These are phyloP conservation scores for Phtheirospermum japonicum DNA, from an alignment of 257 asterid genomes.

Conservation along the genomic window DNA sequence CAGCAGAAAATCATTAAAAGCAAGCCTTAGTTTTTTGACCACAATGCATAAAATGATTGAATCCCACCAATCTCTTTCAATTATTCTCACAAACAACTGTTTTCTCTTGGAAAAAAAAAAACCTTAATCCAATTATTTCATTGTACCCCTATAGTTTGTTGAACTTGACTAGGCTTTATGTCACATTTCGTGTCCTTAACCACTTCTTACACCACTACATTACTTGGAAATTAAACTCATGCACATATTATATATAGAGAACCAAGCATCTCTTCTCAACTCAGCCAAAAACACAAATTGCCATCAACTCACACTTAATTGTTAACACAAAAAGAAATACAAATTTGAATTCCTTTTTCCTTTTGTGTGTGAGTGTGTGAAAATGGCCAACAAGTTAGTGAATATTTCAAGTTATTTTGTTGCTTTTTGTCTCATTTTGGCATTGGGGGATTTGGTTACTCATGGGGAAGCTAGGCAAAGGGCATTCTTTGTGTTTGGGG, in stretches of 20 bases:
- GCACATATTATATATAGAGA: background rate
- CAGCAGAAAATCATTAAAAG: slow-evolving; percentile 8
- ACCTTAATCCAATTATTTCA: background rate
- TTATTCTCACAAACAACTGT: background rate
- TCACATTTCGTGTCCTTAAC: slow-evolving; percentile 17
- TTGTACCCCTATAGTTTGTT: background rate
- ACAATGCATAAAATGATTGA: slow-evolving; percentile 17
- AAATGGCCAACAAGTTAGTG: slow-evolving; percentile 12
- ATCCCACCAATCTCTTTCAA: background rate
- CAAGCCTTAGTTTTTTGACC: slow-evolving; percentile 23
- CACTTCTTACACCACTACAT: slow-evolving; percentile 24
- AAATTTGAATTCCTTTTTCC: background rate
- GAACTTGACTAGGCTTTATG: slow-evolving; percentile 1
- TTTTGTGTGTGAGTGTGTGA: background rate
- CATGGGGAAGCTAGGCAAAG: slow-evolving; percentile 10
- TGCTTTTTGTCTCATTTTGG: slow-evolving; percentile 14
- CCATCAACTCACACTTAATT: background rate
- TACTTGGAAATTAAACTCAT: slow-evolving; percentile 6
- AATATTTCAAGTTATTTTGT: background rate
- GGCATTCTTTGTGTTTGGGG: slow-evolving; percentile 48
- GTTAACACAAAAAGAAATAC: background rate
- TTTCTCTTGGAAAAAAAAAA: background rate
- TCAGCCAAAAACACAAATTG: slow-evolving; percentile 15
- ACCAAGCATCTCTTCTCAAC: slow-evolving; percentile 2
- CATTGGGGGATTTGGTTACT: background rate